These are phyloP conservation scores for Diaporthe sp. DNA, from an alignment of 2,329 filamentous ascomycete species.

Conservation along the genomic window DNA sequence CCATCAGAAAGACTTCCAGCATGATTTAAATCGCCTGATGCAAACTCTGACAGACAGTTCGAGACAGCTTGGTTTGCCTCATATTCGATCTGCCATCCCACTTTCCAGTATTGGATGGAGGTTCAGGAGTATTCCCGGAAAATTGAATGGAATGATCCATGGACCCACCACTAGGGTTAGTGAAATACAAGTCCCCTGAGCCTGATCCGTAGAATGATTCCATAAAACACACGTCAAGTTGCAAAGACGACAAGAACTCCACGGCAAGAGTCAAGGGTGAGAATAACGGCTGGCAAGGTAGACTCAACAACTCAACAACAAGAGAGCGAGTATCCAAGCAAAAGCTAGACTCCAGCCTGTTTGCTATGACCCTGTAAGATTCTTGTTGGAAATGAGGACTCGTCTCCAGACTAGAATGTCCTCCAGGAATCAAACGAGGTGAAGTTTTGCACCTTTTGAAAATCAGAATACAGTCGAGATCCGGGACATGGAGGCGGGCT, in stretches of 20 bases:
- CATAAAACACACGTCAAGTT: too few relatives aligned
- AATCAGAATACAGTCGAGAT: neutral
- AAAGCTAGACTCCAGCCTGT: neutral
- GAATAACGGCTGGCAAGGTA: neutral
- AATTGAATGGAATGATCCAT: neutral
- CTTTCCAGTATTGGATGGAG: neutral
- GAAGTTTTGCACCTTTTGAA: neutral
- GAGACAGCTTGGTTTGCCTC: neutral
- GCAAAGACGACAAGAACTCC: neutral
- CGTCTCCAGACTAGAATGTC: too few relatives aligned
- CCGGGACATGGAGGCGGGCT: neutral
- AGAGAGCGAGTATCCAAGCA: neutral
- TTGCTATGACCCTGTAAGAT: too few relatives aligned
- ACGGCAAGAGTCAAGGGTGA: neutral
- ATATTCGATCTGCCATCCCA: neutral
- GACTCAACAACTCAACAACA: too few relatives aligned
- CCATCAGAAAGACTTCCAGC: neutral
- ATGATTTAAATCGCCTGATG: neutral
- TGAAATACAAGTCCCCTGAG: neutral
- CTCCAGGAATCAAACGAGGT: too few relatives aligned
- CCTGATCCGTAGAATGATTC: neutral
- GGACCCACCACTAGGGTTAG: neutral
- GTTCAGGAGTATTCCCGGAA: neutral
- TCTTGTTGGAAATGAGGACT: too few relatives aligned
- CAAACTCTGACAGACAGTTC: neutral